These are phyloP conservation scores for Leishmania braziliensis DNA, from an alignment of 208 protist genomes.

Conservation along the genomic window DNA sequence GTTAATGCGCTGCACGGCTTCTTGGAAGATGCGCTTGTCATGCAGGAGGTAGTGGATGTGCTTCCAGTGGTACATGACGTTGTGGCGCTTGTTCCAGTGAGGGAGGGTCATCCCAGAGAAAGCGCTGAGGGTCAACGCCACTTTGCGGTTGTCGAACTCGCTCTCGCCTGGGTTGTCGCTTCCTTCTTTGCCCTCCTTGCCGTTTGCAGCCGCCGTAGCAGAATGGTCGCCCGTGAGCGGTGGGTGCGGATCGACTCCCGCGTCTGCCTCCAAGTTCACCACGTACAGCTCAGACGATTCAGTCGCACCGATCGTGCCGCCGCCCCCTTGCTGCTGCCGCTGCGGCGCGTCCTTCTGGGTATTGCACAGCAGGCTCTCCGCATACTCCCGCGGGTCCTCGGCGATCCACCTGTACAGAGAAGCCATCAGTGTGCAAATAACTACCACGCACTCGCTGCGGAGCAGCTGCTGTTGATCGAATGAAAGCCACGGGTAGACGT, in stretches of 20 bases:
- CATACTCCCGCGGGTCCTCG: constrained; percentile 76
- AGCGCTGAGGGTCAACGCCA: constrained; percentile 12
- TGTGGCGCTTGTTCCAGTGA: constrained; percentile 31
- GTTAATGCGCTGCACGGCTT: constrained; percentile 63
- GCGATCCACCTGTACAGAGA: constrained; percentile 79
- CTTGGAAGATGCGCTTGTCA: constrained; percentile 73
- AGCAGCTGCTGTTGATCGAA: constrained; percentile 81
- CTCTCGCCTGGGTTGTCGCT: not conserved
- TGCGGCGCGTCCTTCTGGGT: constrained; percentile 6
- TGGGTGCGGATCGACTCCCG: constrained; percentile 6
- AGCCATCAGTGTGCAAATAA: constrained; percentile 58
- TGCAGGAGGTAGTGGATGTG: constrained; percentile 83
- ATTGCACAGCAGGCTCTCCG: constrained; percentile 13
- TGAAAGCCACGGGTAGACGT: constrained; percentile 53
- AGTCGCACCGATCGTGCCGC: not conserved
- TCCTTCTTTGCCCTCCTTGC: constrained; percentile 6
- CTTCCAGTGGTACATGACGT: constrained; percentile 86
- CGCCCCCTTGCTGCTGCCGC: constrained; percentile 11
- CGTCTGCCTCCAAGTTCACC: constrained; percentile 38
- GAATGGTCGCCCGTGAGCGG: not conserved
- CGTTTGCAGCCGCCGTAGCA: not conserved
- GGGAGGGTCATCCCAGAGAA: constrained; percentile 8
- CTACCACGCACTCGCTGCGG: constrained; percentile 65
- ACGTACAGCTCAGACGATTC: constrained; percentile 43
- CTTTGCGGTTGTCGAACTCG: constrained; percentile 2